Conservation (phyloP, 768 basidiomycete species). For the Sistotremastrum suecicum region DNA sequence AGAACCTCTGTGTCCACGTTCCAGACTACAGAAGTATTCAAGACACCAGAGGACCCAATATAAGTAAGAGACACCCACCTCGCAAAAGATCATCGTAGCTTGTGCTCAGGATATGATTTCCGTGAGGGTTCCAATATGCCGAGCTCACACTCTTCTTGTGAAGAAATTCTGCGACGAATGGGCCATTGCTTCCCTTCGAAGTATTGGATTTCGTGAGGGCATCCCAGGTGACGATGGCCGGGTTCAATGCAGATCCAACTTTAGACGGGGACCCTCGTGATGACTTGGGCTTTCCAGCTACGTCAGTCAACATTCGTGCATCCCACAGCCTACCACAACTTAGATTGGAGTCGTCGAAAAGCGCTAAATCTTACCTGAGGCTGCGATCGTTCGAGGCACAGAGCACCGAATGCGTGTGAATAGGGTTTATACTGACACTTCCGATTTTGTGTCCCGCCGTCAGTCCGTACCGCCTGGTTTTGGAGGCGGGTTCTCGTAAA, state of each 20-base stretch:
- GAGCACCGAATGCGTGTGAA: constrained; percentile 45
- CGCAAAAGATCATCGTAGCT: constrained; percentile 70
- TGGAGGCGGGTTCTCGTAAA: constrained; percentile 43
- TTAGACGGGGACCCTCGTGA: constrained; percentile 12
- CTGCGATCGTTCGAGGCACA: constrained; percentile 64
- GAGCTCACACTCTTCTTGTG: constrained; percentile 72
- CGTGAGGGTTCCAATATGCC: constrained; percentile 77
- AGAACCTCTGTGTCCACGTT: constrained; percentile 41
- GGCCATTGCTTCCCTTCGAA: constrained; percentile 37
- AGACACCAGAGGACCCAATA: not conserved
- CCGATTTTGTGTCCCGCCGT: constrained; percentile 61
- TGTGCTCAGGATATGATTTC: constrained; percentile 68
- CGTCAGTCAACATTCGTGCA: constrained; percentile 41
- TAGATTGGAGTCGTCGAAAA: not conserved
- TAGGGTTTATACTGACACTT: constrained; percentile 66
- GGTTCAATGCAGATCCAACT: constrained; percentile 1
- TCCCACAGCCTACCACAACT: constrained; percentile 57
- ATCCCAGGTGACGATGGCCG: constrained; percentile 19
- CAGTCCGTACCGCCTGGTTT: constrained; percentile 45
- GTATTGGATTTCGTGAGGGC: constrained; percentile 33
- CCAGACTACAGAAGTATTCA: constrained; percentile 43
- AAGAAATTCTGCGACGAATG: constrained; percentile 46
- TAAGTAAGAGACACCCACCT: constrained; percentile 28
- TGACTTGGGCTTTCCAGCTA: constrained; percentile 15
- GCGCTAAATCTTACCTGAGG: constrained; percentile 38